phyloP scores from a whole-genome alignment of 352 stramenopile species.

The Globisporangium nodosum region DNA sequence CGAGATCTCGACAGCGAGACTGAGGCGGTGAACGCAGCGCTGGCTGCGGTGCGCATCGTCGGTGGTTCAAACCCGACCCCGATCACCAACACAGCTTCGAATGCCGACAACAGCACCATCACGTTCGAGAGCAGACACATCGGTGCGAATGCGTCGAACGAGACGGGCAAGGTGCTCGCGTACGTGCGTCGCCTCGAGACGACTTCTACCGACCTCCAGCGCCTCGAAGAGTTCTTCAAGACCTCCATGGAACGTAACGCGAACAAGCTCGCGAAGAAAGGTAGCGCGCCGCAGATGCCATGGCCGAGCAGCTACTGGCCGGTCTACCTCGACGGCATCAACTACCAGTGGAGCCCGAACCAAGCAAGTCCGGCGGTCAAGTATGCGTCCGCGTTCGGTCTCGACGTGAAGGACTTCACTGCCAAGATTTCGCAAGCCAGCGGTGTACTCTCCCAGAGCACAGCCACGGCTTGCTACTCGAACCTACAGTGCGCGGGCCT shows the following conservation, averaged over 20 bases:
- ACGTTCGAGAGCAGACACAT: neutral
- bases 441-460: constrained; percentile 15
- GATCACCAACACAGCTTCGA: neutral
- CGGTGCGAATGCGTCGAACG: neutral
- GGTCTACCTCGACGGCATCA: constrained; percentile 58
- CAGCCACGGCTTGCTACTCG: constrained; percentile 9
- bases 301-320: constrained; percentile 63
- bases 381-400: constrained; percentile 41
- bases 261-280: constrained; percentile 20
- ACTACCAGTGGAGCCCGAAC: constrained; percentile 31
- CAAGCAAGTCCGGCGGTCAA: constrained; percentile 29
- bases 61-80: neutral
- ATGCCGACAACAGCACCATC: neutral
- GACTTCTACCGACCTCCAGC: constrained; percentile 26
- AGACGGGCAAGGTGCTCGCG: neutral
- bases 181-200: constrained; percentile 1
- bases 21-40: neutral
- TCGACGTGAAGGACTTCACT: constrained; percentile 20
- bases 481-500: constrained; percentile 18
- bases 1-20: neutral
- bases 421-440: constrained; percentile 20
- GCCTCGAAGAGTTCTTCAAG: constrained; percentile 29
- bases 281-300: constrained; percentile 19
- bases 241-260: constrained; percentile 24
- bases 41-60: neutral